Evolutionary conservation across 768 basidiomycete genomes (phyloP), one percentile per base, ranked within the genome.

Genomic region (Lactifluus volemus): DNA sequence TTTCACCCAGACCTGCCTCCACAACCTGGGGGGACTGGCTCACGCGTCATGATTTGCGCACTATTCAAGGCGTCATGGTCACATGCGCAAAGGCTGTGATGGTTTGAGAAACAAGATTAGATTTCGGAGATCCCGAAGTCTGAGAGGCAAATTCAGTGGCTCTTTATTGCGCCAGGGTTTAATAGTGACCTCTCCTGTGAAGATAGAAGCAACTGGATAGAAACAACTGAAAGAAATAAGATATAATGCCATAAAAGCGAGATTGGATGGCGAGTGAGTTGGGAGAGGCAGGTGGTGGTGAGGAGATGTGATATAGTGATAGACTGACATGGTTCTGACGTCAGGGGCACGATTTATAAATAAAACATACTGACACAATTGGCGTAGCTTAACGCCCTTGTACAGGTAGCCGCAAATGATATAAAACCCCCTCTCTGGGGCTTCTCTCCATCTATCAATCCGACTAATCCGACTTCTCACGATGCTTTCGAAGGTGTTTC

Each of bases 401-500:
- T 34, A 34, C 9, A 34, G n/a, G n/a, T 4, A 34, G 9, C 38
- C 38, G 25, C 25, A 25, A 25, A 25, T 25, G 25, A 25, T 25
- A 25, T 25, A 25, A 25, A 25, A 25, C 25, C 25, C 25, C 25
- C 25, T 25, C 25, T 25, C 10, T 38, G 0, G 41, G 21, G 11
- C 21, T 21, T 11, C 45, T 25, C 19, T 47, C 45, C 21, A 47
- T 21, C 21, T 25, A 14, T 10, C 11, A 8, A 47, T 9, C 41
- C 11, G 1, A 47, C 30, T 17, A 8, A 47, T 9, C 41, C 11
- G 1, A 47, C 30, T 17, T 32, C 19, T 32, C 50, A 54, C 29
- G 49, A 66, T 66, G 65, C 63, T 66, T 41, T 66, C 65, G 19
- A 66, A 61, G 65, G 65, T 60, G 21, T 19, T 12, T 9, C 38